Conservation (phyloP, 2,329 filamentous ascomycete genomes). For the Ramularia endophylla region DNA sequence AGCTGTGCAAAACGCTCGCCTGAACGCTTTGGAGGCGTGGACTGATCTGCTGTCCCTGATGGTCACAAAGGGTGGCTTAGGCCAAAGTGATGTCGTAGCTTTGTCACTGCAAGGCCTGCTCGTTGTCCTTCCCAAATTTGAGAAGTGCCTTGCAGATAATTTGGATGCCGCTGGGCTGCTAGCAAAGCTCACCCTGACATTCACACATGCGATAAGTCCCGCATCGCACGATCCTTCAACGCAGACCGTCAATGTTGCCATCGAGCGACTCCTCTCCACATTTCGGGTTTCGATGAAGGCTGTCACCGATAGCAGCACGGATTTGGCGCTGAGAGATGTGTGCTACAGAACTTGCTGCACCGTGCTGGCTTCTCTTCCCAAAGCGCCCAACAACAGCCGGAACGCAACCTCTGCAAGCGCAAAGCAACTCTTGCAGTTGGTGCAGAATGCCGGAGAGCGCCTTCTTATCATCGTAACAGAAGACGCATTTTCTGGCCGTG, state of each 20-base stretch:
- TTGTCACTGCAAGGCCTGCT: constrained; percentile 86
- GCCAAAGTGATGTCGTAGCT: constrained; percentile 67
- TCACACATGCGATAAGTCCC: constrained; percentile 60
- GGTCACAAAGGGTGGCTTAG: constrained; percentile 75
- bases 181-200: constrained; percentile 65
- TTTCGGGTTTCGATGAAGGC: constrained; percentile 83
- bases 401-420: constrained; percentile 15
- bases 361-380: constrained; percentile 17
- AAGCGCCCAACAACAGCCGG: constrained; percentile 8
- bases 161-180: constrained; percentile 67
- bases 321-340: constrained; percentile 66
- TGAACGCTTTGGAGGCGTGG: constrained; percentile 74
- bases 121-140: constrained; percentile 79
- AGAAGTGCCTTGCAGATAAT: constrained; percentile 65
- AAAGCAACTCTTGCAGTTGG: constrained; percentile 50
- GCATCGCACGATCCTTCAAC: constrained; percentile 47
- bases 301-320: constrained; percentile 66
- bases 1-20: constrained; percentile 51
- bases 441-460: constrained; percentile 74
- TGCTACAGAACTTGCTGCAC: constrained; percentile 86
- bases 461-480: constrained; percentile 85
- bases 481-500: constrained; percentile 81
- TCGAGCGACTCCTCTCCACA: constrained; percentile 80
- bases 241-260: constrained; percentile 52
- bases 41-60: constrained; percentile 77